A percentile compares a stretch with the other conserved stretches of the same genome.
Conservation (phyloP, 2,329 filamentous ascomycete species). For the Cordyceps pruinosa region DNA sequence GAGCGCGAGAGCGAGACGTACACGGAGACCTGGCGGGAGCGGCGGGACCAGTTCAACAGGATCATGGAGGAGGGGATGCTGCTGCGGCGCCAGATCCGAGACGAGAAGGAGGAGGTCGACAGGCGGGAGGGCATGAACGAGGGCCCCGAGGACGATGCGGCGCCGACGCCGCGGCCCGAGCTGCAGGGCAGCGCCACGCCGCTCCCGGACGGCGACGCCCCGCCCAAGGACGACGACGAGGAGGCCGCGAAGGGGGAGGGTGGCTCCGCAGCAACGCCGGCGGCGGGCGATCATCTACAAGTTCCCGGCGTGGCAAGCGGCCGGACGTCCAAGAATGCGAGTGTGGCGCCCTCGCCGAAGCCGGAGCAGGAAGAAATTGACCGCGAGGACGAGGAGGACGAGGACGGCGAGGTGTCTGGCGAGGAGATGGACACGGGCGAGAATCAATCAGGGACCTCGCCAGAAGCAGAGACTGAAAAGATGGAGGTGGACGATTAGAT, state of each 20-base stretch:
- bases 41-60: constrained; percentile 76
- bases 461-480: constrained; percentile 37
- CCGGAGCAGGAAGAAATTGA: constrained; percentile 11
- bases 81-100: constrained; percentile 76
- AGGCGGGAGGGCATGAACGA: constrained; percentile 74
- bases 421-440: constrained; percentile 13
- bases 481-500: constrained; percentile 59
- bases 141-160: constrained; percentile 54
- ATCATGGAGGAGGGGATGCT: constrained; percentile 90
- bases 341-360: constrained; percentile 22
- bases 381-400: constrained; percentile 39
- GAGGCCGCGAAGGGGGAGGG: constrained; percentile 23
- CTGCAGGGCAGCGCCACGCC: constrained; percentile 47
- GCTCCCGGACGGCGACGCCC: constrained; percentile 32
- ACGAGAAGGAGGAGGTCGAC: constrained; percentile 93
- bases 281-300: constrained; percentile 10
- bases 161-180: constrained; percentile 44
- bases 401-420: constrained; percentile 47
- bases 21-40: constrained; percentile 74
- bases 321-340: constrained; percentile 20
- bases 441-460: constrained; percentile 17
- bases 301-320: constrained; percentile 17
- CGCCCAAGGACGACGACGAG: constrained; percentile 18
- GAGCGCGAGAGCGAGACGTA: constrained; percentile 79
- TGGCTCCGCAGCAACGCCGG: constrained; percentile 26